Evolutionary conservation across 495 filamentous ascomycete species (phyloP).

Genomic region (Jackrogersella minutella): DNA sequence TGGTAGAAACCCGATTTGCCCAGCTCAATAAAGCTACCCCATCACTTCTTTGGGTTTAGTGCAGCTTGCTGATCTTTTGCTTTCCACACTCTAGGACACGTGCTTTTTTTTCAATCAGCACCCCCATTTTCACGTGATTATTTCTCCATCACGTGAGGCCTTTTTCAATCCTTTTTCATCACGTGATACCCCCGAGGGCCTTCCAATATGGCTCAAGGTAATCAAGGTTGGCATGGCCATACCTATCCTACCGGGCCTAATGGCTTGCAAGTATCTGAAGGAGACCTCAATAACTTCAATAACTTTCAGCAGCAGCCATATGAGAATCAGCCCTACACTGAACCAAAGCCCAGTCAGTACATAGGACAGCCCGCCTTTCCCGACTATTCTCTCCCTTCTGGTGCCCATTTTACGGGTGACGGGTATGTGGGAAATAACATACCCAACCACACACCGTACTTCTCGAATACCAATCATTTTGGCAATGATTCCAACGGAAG

Average conservation of each 20-base stretch:
- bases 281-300: conserved; percentile 6
- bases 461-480: background rate
- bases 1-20: background rate
- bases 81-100: background rate
- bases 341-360: background rate
- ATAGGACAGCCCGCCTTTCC: background rate
- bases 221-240: conserved; percentile 15
- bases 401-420: background rate
- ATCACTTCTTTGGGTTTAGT: background rate
- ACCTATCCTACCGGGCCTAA: conserved; percentile 11
- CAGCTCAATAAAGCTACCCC: background rate
- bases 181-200: conserved; percentile 8
- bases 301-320: background rate
- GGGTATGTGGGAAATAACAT: background rate
- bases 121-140: background rate
- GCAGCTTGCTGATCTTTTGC: background rate
- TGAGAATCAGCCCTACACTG: background rate
- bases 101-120: background rate
- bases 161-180: background rate
- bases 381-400: background rate
- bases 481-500: conserved; percentile 4
- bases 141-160: background rate
- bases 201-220: conserved; percentile 13
- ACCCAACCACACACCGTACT: background rate
- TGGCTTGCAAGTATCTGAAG: background rate